phyloP scores from a whole-genome alignment of 2,329 filamentous ascomycete genomes.

The Botrytis elliptica region DNA sequence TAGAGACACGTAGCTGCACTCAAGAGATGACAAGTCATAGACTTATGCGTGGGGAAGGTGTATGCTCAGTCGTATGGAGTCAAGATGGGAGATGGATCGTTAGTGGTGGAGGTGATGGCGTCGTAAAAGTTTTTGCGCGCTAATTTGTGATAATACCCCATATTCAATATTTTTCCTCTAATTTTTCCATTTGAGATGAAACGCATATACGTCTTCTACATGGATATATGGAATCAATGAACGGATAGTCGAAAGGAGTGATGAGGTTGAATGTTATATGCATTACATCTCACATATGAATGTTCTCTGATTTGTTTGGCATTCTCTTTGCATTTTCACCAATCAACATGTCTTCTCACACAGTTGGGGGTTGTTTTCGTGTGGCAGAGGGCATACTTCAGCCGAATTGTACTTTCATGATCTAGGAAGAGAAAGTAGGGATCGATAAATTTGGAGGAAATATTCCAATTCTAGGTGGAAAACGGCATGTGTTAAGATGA shows the following conservation, averaged over 20 bases:
- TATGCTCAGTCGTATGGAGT: conserved; percentile 93
- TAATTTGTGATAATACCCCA: conserved; percentile 35
- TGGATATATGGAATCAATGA: conserved; percentile 1
- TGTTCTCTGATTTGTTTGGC: neutral
- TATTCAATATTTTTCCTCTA: conserved; percentile 10
- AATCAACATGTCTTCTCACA: neutral
- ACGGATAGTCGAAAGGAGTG: neutral
- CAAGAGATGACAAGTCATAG: conserved; percentile 94
- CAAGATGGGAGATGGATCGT: conserved; percentile 93
- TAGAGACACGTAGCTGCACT: conserved; percentile 92
- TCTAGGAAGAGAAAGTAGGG: neutral
- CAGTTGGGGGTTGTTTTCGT: neutral
- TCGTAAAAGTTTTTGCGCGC: conserved; percentile 85
- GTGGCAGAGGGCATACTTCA: neutral
- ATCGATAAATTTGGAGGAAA: neutral
- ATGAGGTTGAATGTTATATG: conserved; percentile 10
- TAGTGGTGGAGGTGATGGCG: conserved; percentile 88
- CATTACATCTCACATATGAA: conserved; percentile 8
- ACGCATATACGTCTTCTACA: conserved; percentile 6
- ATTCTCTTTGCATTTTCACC: conserved; percentile 6
- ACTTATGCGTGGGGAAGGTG: conserved; percentile 92
- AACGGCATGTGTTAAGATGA: neutral
- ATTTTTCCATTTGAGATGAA: conserved; percentile 7
- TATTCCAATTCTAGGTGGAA: neutral
- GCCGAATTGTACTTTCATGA: conserved; percentile 3